Evolutionary conservation across 2,329 filamentous ascomycete species (phyloP), one percentile per base, ranked within the genome.

Genomic region (Knufia fluminis): DNA sequence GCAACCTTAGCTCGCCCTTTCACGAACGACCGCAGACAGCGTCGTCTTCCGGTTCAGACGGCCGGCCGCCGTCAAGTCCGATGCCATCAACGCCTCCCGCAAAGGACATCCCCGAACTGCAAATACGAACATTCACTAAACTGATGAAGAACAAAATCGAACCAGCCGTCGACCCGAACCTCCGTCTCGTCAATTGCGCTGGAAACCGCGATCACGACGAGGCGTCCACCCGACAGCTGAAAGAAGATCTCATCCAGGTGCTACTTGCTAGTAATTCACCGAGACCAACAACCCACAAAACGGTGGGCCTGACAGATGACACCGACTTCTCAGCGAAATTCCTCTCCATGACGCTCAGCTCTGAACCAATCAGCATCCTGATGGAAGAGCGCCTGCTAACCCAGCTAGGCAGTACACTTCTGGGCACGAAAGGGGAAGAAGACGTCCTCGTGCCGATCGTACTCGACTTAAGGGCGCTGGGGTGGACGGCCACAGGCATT

Each of bases 401-500:
- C 4, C 56, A 54, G 4, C 49, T 59, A 7, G 57, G 56, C 28
- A 44, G 31, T 12, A 54, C 87, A 0, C 71, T 97, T 1, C 78
- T 95, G 0, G 89, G 87, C 10, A 78, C 83, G 53, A 86, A 79
- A 38, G 49, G 46, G 14, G 22, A 33, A 16, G 81, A 81, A 47
- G 82, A 82, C 56, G 80, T 79, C 51, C 74, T 90, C 28, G 80
- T 94, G 1, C 89, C 92, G 1, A 92, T 98, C 58, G 91, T 89
- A 51, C 76, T 98, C 2, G 88, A 97, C 60, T 75, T 98, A 22
- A 80, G 79, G 17, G 80, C 80, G 36, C 71, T 97, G 35, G 86
- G 91, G 0, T 76, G 91, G 36, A 88, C 95, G 65, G 89, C 88
- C 6, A 94, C 90, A 0, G 91, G 91, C 19, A 96, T 98, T 51